Conservation (phyloP, 306 rosid species). For the Pterocarpus macrocarpus region DNA sequence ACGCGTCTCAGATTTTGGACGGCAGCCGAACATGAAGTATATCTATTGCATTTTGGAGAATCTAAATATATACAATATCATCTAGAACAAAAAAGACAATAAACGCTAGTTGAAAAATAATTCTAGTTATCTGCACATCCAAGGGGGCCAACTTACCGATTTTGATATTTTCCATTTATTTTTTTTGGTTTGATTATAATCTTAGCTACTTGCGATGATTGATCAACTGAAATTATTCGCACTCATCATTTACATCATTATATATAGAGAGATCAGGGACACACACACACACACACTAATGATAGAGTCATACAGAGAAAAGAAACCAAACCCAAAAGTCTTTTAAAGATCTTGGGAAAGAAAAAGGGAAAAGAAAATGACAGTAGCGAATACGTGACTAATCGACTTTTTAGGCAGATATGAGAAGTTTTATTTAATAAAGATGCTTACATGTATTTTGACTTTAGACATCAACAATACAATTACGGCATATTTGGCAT, state of each 20-base stretch:
- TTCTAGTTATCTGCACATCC: conserved; percentile 19
- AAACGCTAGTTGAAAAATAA: neutral
- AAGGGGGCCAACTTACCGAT: conserved; percentile 33
- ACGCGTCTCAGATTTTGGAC: conserved; percentile 56
- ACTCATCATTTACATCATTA: conserved; percentile 4
- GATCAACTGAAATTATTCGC: conserved; percentile 29
- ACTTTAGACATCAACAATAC: too few relatives aligned
- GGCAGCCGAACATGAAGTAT: conserved; percentile 53
- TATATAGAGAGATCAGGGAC: neutral
- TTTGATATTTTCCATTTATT: neutral
- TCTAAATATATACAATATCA: conserved; percentile 39
- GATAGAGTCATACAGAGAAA: neutral
- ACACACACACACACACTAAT: neutral
- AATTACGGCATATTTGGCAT: too few relatives aligned
- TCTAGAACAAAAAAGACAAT: neutral
- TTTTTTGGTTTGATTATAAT: conserved; percentile 10
- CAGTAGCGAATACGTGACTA: conserved; percentile 7
- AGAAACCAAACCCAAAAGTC: neutral
- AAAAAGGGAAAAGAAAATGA: conserved; percentile 10
- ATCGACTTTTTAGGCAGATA: conserved; percentile 37
- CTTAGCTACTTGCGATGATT: conserved; percentile 27
- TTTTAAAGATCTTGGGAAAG: neutral
- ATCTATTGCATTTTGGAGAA: conserved; percentile 48
- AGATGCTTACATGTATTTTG: too few relatives aligned
- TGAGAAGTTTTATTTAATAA: too few relatives aligned